Evolutionary conservation across 1,284 basidiomycete species (phyloP).

Genomic region (Abortiporus biennis): DNA sequence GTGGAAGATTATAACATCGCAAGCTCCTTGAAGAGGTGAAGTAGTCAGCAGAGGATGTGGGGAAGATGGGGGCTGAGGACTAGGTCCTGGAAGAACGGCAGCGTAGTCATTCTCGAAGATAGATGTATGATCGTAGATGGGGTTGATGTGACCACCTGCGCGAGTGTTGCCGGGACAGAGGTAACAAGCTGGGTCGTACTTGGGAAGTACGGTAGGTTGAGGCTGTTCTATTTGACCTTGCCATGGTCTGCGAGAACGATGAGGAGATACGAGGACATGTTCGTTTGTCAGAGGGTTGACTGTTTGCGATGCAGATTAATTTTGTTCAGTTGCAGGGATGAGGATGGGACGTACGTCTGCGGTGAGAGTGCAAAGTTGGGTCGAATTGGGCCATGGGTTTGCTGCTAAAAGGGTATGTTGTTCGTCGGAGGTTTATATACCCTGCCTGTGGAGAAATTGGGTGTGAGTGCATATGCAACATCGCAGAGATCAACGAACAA

Average conservation of each 20-base stretch:
- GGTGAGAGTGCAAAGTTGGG: conserved; percentile 63
- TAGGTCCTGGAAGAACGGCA: conserved; percentile 64
- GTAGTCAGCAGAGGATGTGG: conserved; percentile 63
- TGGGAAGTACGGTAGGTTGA: conserved; percentile 46
- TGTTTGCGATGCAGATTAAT: conserved; percentile 23
- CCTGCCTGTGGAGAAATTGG: too few relatives aligned
- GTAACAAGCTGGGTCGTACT: conserved; percentile 80
- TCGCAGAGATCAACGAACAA: too few relatives aligned
- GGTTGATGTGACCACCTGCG: conserved; percentile 72
- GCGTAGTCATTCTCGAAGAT: conserved; percentile 87
- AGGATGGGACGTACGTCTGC: conserved; percentile 49
- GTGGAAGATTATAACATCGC: conserved; percentile 90
- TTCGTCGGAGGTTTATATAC: too few relatives aligned
- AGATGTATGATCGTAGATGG: conserved; percentile 63
- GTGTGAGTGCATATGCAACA: too few relatives aligned
- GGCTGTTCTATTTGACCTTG: conserved; percentile 77
- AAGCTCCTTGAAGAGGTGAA: conserved; percentile 76
- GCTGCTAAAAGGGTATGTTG: too few relatives aligned
- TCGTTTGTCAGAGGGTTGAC: conserved; percentile 78
- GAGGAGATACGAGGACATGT: conserved; percentile 80
- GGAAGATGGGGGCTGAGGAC: conserved; percentile 37
- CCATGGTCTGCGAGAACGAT: conserved; percentile 81
- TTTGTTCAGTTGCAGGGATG: not conserved
- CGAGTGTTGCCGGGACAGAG: conserved; percentile 87
- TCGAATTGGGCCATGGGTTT: conserved; percentile 52